Conservation (phyloP, 306 rosid species). For the Pyrus communis region DNA sequence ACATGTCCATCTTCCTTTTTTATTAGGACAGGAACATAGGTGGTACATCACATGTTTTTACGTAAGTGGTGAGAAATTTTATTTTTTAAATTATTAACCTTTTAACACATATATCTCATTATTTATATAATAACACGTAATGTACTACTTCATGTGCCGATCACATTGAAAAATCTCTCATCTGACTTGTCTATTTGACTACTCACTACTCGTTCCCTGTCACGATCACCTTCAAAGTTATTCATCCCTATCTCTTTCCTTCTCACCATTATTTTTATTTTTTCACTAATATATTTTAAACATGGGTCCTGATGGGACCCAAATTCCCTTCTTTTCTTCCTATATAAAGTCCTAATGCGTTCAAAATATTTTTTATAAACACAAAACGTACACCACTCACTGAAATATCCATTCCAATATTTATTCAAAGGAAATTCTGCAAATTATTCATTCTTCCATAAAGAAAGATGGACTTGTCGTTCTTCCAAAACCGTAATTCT, state of each 20-base stretch:
- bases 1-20: background rate
- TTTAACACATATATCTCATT: accelerated
- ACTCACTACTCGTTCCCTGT: conserved; percentile 5
- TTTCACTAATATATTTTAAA: background rate
- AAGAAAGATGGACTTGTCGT: conserved; percentile 1
- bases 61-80: accelerated
- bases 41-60: no score
- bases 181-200: conserved; percentile 7
- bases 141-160: accelerated
- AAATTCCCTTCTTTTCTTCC: background rate
- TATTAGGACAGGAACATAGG: accelerated
- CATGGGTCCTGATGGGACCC: background rate
- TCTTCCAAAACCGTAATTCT: conserved; percentile 8
- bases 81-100: no score
- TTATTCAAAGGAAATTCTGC: background rate
- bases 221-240: background rate
- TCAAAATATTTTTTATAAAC: background rate
- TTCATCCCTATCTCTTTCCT: background rate
- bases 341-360: background rate
- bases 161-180: no score
- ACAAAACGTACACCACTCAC: background rate
- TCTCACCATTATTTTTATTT: background rate
- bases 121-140: no score
- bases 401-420: background rate
- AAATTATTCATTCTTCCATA: background rate